These are phyloP conservation scores for Plectosphaerella cucumerina DNA, from an alignment of 2,329 filamentous ascomycete species.

Conservation along the genomic window DNA sequence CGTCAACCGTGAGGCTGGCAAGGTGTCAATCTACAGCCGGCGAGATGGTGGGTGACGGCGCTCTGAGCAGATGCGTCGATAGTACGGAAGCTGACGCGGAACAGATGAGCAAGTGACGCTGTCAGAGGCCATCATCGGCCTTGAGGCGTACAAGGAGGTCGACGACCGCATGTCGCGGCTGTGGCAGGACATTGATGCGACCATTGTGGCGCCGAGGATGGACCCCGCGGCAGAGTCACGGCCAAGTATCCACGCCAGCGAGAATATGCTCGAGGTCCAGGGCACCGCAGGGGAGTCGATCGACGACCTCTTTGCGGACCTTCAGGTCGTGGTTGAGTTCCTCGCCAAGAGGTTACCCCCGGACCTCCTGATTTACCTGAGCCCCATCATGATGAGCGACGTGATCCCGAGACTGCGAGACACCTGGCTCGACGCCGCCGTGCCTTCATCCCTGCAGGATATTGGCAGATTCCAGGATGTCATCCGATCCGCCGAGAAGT, in stretches of 20 bases:
- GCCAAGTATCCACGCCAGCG: constrained; percentile 30
- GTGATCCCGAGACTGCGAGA: constrained; percentile 65
- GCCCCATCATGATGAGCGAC: constrained; percentile 64
- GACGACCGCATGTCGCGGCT: constrained; percentile 56
- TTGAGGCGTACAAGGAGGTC: constrained; percentile 57
- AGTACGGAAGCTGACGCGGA: constrained; percentile 15
- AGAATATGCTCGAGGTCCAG: constrained; percentile 35
- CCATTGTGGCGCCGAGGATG: constrained; percentile 58
- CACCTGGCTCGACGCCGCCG: constrained; percentile 69
- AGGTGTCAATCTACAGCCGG: constrained; percentile 51
- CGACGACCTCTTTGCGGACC: constrained; percentile 48
- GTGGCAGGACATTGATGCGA: constrained; percentile 59
- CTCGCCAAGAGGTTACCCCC: constrained; percentile 47
- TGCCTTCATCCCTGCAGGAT: constrained; percentile 70
- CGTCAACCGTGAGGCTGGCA: constrained; percentile 52
- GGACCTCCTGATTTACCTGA: constrained; percentile 56
- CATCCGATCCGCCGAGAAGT: constrained; percentile 58
- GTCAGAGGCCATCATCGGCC: constrained; percentile 48
- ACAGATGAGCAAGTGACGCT: constrained; percentile 49
- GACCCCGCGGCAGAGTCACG: constrained; percentile 28
- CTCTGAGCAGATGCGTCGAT: neutral
- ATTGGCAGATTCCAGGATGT: constrained; percentile 68
- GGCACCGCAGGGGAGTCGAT: constrained; percentile 41
- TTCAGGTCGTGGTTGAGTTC: constrained; percentile 48
- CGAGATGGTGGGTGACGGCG: constrained; percentile 39